phyloP scores from a whole-genome alignment of 1,284 basidiomycete species.

The Paramarasmius palmivorus region DNA sequence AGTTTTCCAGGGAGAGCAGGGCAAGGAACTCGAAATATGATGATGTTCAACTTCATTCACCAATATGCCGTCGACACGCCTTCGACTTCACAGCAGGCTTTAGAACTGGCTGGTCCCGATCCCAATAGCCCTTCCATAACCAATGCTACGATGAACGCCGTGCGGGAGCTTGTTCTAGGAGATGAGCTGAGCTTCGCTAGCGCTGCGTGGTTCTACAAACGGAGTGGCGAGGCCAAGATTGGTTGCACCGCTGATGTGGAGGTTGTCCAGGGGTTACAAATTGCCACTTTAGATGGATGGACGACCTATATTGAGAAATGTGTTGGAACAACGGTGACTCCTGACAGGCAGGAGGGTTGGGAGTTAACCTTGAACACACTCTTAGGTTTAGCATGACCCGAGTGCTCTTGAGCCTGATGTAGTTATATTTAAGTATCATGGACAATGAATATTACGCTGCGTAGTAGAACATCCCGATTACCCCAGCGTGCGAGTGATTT shows the following conservation, averaged over 20 bases:
- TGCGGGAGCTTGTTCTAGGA: conserved; percentile 22
- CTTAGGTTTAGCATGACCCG: too few species aligned
- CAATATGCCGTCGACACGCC: conserved; percentile 26
- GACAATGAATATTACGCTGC: too few species aligned
- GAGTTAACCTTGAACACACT: conserved; percentile 18
- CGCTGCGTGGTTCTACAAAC: conserved; percentile 27
- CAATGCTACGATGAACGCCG: conserved; percentile 19
- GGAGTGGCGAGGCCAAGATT: conserved; percentile 15
- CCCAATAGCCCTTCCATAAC: conserved; percentile 11
- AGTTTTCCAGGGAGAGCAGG: conserved; percentile 23
- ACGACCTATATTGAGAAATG: conserved; percentile 23
- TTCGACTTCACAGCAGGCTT: conserved; percentile 17
- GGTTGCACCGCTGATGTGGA: conserved; percentile 19
- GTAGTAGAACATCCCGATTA: too few species aligned
- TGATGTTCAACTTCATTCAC: conserved; percentile 25
- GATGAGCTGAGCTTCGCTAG: conserved; percentile 26
- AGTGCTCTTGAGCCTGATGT: too few species aligned
- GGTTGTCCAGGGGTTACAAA: conserved; percentile 20
- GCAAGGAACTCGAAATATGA: conserved; percentile 27
- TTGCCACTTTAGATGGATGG: conserved; percentile 21
- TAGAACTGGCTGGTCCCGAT: conserved; percentile 17
- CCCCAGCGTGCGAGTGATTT: too few species aligned
- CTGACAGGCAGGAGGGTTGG: conserved; percentile 17
- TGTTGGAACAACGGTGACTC: conserved; percentile 22
- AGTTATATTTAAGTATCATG: too few species aligned